These are phyloP conservation scores for Glonium stellatum DNA, from an alignment of 495 filamentous ascomycete species.

Conservation along the genomic window DNA sequence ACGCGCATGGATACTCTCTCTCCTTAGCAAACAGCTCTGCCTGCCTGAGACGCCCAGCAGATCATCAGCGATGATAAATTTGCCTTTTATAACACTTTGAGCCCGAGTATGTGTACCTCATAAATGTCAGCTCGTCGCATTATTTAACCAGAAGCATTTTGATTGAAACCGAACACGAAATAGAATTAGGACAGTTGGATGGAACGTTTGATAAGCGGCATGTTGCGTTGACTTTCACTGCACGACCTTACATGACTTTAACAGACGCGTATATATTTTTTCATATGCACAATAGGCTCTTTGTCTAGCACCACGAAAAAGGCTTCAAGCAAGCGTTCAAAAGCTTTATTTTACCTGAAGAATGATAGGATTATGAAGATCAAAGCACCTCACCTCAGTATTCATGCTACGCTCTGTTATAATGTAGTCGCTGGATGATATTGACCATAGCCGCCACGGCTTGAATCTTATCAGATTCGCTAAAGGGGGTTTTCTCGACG, in stretches of 20 bases:
- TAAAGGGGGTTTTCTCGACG: conserved; percentile 40
- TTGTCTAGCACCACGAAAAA: too few relatives aligned
- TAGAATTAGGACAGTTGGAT: too few relatives aligned
- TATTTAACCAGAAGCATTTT: too few relatives aligned
- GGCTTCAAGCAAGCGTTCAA: background rate
- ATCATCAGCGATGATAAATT: conserved; percentile 37
- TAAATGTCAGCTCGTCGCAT: too few relatives aligned
- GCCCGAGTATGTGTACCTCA: conserved; percentile 40
- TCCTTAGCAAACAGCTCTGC: conserved; percentile 39
- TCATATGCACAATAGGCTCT: too few relatives aligned
- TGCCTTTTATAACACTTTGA: conserved; percentile 44
- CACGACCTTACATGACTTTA: too few relatives aligned
- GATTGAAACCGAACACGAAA: too few relatives aligned
- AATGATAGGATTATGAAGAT: background rate
- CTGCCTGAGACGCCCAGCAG: conserved; percentile 42
- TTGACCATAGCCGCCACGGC: conserved; percentile 44
- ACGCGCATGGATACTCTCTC: conserved; percentile 36
- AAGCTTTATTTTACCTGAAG: background rate
- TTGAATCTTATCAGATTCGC: conserved; percentile 43
- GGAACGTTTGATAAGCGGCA: too few relatives aligned
- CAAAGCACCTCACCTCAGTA: conserved; percentile 23
- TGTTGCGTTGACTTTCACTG: too few relatives aligned
- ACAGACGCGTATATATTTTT: too few relatives aligned
- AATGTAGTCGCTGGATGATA: conserved; percentile 42
- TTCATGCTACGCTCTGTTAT: conserved; percentile 42